Base-by-base conservation (phyloP, 2,329 filamentous ascomycete genomes). In the Exophiala calicioides region DNA sequence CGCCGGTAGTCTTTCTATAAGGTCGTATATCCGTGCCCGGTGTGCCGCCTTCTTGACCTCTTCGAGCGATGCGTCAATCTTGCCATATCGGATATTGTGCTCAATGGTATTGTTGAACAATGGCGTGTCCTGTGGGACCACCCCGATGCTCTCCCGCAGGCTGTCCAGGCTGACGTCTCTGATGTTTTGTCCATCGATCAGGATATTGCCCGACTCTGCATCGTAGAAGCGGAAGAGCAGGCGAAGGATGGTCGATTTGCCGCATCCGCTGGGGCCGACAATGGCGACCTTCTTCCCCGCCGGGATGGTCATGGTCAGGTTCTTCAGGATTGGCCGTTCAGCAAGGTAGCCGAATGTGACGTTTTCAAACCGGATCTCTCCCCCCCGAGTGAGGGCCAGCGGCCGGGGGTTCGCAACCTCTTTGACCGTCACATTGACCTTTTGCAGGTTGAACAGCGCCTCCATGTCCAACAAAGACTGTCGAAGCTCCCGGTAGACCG, bases 401-500 rank as follows among this genome's bases (percentile, higher is more conserved):
- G 86, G 77, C 61, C 84, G 82, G 0, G 91, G 89, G 60, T 86
- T 74, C 1, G 85, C 79, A 43, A 80, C 77, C 60, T 98, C 90
- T 59, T 81, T 84, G 63, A 98, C 86, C 27, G 80, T 82, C 9
- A 96, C 84, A 58, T 97, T 95, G 63, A 97, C 91, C 66, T 95
- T 97, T 68, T 98, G 93, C 23, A 98, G 77, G 66, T 88, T 95
- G 76, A 98, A 98, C 4, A 98, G 78, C 0, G 93, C 97, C 70
- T 97, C 93, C 93, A 98, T 98, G 65, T 98, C 94, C 24, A 98
- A 76, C 33, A 98, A 76, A 16, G 89, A 95, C 71, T 98, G 93
- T 45, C 93, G 81, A 43, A 98, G 78, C 70, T 98, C 93, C 59
- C 93, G 86, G 66, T 98, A 98, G 9, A 98, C 91, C 10, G 90